Evolutionary conservation across 805 yeast species (phyloP), one percentile per base, ranked within the genome.

Genomic region (Ogataea nonfermentans): DNA sequence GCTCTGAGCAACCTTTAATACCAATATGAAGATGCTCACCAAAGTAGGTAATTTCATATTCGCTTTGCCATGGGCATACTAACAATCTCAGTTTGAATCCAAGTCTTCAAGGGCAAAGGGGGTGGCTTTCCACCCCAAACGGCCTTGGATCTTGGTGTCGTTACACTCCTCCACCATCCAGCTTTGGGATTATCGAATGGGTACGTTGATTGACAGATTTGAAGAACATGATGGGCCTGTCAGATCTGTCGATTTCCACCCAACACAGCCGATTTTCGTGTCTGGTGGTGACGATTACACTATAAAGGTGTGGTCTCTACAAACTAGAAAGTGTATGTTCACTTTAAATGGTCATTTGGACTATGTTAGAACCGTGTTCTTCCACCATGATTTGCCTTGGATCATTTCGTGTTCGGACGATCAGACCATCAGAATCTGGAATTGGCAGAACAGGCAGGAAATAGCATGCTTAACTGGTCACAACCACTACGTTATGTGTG

Each of bases 151-250:
- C 44, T 73, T 93, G 54, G 98, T 90, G 24, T 89, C 98, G 6
- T 74, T 95, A 46, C 93, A 91, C 64, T 86, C 96, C 19, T 88
- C 96, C n/a, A 89, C 96, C n/a, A 91, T 93, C 62, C 99, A 95
- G 65, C 74, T 93, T 49, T 93, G 99, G 99, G 99, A 93, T 66
- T 93, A 95, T 67, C 81, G 99, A 58, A 93, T 93, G 99, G 99
- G 99, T 30, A 89, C 97, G 3, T 69, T 93, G 61, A 81, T 93
- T 60, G 98, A 90, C 64, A 78, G 97, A 43, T 93, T 89, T 58
- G 99, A 93, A 66, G 99, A 91, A 56, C 99, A 93, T 62, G 96
- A 86, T 56, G 99, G 99, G 19, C 98, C 99, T 3, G 99, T 93
- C 17, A 81, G 99, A 66, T 81, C 90, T 44, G 86, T 93, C 29